phyloP scores from a whole-genome alignment of 768 basidiomycete species.

The Rossbeevera mucosa region DNA sequence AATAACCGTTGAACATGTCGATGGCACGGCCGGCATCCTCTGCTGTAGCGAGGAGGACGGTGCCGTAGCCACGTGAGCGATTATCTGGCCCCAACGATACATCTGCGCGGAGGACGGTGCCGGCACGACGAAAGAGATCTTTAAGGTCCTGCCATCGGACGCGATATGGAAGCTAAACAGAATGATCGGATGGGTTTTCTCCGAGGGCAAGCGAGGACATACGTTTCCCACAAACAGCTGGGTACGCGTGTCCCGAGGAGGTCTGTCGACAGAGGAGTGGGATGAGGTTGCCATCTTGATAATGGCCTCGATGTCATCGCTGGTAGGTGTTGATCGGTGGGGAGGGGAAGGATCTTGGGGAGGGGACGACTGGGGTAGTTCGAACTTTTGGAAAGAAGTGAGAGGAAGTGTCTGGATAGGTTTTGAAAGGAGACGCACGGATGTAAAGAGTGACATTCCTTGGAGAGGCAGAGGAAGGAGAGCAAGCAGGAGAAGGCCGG shows the following conservation, averaged over 20 bases:
- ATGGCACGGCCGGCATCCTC: conserved; percentile 94
- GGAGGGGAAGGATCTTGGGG: conserved; percentile 7
- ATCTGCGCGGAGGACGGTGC: conserved; percentile 79
- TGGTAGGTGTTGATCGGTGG: conserved; percentile 42
- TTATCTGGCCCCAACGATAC: conserved; percentile 83
- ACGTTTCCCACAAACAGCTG: conserved; percentile 97
- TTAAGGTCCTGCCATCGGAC: conserved; percentile 99
- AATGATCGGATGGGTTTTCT: neutral
- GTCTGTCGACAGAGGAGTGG: conserved; percentile 46
- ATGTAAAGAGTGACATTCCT: conserved; percentile 13
- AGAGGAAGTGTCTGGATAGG: neutral
- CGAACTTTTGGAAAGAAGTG: conserved; percentile 11
- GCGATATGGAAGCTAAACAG: conserved; percentile 82
- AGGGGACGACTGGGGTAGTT: neutral
- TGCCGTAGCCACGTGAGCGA: conserved; percentile 89
- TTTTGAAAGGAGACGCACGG: conserved; percentile 4
- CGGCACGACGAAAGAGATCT: conserved; percentile 93
- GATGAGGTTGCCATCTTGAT: conserved; percentile 87
- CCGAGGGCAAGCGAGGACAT: conserved; percentile 28
- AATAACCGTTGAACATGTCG: conserved; percentile 93
- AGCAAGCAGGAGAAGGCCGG: conserved; percentile 10
- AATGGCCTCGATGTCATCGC: conserved; percentile 88
- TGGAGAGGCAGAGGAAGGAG: conserved; percentile 2
- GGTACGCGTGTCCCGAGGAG: conserved; percentile 80
- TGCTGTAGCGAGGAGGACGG: conserved; percentile 88